Base-by-base conservation (phyloP, 306 rosid species). In the Medicago arabica region DNA sequence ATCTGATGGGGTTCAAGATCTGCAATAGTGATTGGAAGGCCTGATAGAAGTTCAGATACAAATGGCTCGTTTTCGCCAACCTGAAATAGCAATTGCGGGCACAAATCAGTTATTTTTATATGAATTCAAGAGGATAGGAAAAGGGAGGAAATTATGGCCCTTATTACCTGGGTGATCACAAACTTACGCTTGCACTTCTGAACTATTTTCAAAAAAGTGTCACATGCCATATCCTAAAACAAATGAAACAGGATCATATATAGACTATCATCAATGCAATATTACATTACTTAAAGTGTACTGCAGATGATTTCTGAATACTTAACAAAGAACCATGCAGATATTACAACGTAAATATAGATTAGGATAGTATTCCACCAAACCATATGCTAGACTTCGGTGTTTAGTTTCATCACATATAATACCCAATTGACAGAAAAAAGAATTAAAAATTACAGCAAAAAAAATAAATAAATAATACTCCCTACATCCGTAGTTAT, bases 181-280 rank as follows among this genome's bases (percentile, higher is more conserved):
- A 95, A 95, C 80, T 95, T 95, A 2, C 98, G 96, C 88, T 90
- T 95, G 85, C 98, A 95, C 86, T 92, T 95, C 84, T 90, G 96
- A 71, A 95, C 97, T 51, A 95, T 95, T 86, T 95, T 95, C 79
- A 95, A 60, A 83, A 95, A 95, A 25, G 98, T 95, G 83, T 95
- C 98, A 28, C 98, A 95, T 3, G 98, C 98, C 98, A 95, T 95
- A 86, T 95, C 98, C 98, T 95, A 89, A 79, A 87, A 77, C 17
- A 71, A 13, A 68, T 5, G 43, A 54, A 67, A 39, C 15, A 62
- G 5, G 51, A 49, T 13, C 64, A 40, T 65, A 76, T 49, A 49
- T 40, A 34, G 25, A 39, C 10, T 3, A 50, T 67, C 23, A 50
- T 67, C 23, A 78, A n/a, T n/a, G 25, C 25, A 63, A 51, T 13